Conservation (phyloP, 1,139 yeast species). For the Kurtzmaniella quercitrusa region DNA sequence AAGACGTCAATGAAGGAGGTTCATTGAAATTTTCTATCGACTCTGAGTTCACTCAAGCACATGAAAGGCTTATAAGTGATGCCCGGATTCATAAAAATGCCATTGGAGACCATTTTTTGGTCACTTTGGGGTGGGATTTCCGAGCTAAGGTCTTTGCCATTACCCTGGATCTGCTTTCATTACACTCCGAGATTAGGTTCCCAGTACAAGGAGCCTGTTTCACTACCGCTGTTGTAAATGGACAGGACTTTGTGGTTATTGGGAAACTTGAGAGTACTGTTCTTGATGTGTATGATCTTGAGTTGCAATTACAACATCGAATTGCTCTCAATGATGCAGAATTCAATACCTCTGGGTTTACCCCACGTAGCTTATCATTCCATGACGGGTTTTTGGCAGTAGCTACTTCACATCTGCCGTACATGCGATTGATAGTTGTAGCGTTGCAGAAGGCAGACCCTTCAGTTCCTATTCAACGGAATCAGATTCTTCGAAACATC, state of each 20-base stretch:
- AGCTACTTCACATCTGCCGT: slow-evolving; percentile 76
- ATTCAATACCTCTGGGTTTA: slow-evolving; percentile 63
- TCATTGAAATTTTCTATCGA: slow-evolving; percentile 9
- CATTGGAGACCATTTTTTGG: slow-evolving; percentile 29
- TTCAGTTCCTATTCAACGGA: slow-evolving; percentile 22
- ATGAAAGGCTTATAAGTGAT: slow-evolving; percentile 31
- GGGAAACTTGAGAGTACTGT: slow-evolving; percentile 62
- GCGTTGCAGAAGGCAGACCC: slow-evolving; percentile 17
- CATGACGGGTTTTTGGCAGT: slow-evolving; percentile 35
- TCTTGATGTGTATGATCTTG: slow-evolving; percentile 39
- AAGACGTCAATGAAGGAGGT: slow-evolving; percentile 4
- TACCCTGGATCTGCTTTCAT: slow-evolving; percentile 12
- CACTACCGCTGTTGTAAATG: slow-evolving; percentile 23
- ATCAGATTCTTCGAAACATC: slow-evolving; percentile 52
- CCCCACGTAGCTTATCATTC: slow-evolving; percentile 48
- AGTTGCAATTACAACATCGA: slow-evolving; percentile 27
- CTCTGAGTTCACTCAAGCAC: slow-evolving; percentile 17
- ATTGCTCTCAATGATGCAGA: slow-evolving; percentile 73
- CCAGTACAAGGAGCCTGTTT: slow-evolving; percentile 49
- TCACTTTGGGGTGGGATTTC: slow-evolving; percentile 64
- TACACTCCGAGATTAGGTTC: slow-evolving; percentile 32
- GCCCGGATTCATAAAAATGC: slow-evolving; percentile 16
- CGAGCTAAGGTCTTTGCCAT: slow-evolving; percentile 37
- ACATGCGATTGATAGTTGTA: slow-evolving; percentile 58
- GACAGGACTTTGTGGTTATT: slow-evolving; percentile 38